Base-by-base conservation (phyloP, 192 early-diverging fungal species). In the Chytriomyces confervae region DNA sequence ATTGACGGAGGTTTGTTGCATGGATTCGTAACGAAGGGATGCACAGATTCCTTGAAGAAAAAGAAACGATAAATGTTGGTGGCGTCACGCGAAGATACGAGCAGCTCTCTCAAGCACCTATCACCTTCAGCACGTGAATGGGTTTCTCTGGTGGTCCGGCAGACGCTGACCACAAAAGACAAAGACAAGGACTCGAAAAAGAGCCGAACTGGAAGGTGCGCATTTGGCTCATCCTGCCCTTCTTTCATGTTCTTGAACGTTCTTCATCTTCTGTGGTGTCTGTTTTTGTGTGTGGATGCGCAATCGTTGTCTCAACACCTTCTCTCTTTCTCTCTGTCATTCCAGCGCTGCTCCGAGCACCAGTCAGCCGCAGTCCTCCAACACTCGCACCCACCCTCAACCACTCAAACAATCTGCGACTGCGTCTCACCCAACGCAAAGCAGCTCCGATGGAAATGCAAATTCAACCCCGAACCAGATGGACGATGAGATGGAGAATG, bases 381-480 rank as follows among this genome's bases (percentile, higher is more conserved):
- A 72, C 11, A 1, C 63, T 23, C 63, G 13, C 16, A 16, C 11
- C 36, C 36, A 36, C 36, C 36, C 36, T 36, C 36, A 36, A 4
- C 36, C 1, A 36, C 36, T 36, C 36, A 36, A 36, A 36, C 0
- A 36, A 36, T 36, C 36, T 36, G 36, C 36, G 36, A 36, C 36
- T 36, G 36, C 36, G 36, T 36, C 36, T 36, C 36, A 36, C 3
- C 36, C 36, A 36, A 36, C 36, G 0, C 36, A 36, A 36, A 36
- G 36, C 36, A 36, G 36, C 36, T 36, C 36, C 36, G 36, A 36
- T 36, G 36, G 36, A 36, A 36, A 36, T 36, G 36, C 36, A 36
- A 36, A 36, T 36, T 91, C 85, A 91, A 87, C 79, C 87, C 94
- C 61, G 95, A 97, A 81, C 16, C 89, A 95, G 73, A 94, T 88